Base-by-base conservation (phyloP, 192 early-diverging fungal genomes). In the Backusella tarrabulga region DNA sequence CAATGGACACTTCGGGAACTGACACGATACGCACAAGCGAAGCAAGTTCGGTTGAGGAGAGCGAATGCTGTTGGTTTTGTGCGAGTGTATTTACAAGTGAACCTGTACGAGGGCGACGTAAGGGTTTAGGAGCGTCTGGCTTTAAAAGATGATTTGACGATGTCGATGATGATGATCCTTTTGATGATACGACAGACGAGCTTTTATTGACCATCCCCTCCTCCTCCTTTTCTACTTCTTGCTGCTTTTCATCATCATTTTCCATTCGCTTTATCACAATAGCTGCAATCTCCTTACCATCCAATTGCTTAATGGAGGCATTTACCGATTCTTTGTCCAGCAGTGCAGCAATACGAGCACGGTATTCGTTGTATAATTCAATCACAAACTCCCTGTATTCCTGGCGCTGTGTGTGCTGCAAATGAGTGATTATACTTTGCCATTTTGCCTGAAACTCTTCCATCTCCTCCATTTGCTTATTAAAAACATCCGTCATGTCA, bases 301-400 rank as follows among this genome's bases (percentile, higher is more conserved):
- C 83, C 67, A 87, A 69, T 34, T 60, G 77, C 44, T 82, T 70
- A 3, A 63, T 15, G n/a, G 70, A 69, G 17, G 71, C 68, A 26
- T 71, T 15, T 4, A 29, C n/a, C 5, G 41, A 29, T 11, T 41
- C 67, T 17, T 54, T 67, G 36, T 77, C 50, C 26, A 67, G 41
- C 21, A 75, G n/a, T 4, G 68, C 35, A 23, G 80, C 66, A 34
- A 77, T 36, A 3, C 81, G 71, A 11, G 72, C 54, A 42, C 84
- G 81, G 71, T 85, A 85, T 63, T 86, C 84, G 7, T 74, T 70
- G 50, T 85, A 88, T 26, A 90, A 72, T 36, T 88, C 81, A 11
- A 87, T 71, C 19, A 90, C 82, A 78, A 90, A 87, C 19, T 88
- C 86, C 29, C 85, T 81, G 72, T 90, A 90, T 78, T 90, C 87